Evolutionary conservation across 208 protist genomes (phyloP).

Genomic region (Wallacemonas sp.): DNA sequence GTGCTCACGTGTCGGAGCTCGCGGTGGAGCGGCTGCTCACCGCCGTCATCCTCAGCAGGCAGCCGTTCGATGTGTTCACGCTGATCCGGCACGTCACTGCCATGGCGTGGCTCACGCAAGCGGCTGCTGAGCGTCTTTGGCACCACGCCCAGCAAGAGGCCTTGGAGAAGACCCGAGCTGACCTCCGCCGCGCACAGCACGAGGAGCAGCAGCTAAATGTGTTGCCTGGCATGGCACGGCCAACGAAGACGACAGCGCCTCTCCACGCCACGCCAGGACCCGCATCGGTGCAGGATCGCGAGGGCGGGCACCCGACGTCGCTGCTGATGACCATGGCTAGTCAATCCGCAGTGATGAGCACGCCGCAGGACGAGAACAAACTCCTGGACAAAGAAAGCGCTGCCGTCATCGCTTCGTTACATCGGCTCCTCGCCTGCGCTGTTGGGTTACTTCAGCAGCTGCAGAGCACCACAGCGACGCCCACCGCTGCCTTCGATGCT

Average conservation of each 20-base stretch:
- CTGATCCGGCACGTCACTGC: slow-evolving; percentile 9
- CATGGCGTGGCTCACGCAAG: slow-evolving; percentile 24
- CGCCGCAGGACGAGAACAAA: no score
- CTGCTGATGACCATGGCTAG: background rate
- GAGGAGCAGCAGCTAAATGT: slow-evolving; percentile 14
- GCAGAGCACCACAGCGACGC: background rate
- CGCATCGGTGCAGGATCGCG: background rate
- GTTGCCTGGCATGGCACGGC: no score
- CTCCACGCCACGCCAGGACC: no score
- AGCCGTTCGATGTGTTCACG: slow-evolving; percentile 23
- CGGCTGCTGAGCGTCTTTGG: slow-evolving; percentile 7
- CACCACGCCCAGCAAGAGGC: slow-evolving; percentile 20
- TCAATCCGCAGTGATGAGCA: no score
- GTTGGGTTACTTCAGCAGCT: background rate
- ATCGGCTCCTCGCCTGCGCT: background rate
- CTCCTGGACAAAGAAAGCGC: background rate
- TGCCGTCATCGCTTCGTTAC: background rate
- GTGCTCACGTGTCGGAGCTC: background rate
- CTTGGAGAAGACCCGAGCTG: slow-evolving; percentile 10
- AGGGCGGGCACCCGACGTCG: background rate
- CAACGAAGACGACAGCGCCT: no score
- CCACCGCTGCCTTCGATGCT: background rate
- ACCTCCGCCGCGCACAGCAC: background rate
- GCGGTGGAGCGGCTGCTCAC: background rate
- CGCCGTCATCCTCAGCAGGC: background rate